Percentiles rank a stretch among this genome's conserved stretches.
Conservation (phyloP, 768 basidiomycete species). For the Lenzites betulinus region DNA sequence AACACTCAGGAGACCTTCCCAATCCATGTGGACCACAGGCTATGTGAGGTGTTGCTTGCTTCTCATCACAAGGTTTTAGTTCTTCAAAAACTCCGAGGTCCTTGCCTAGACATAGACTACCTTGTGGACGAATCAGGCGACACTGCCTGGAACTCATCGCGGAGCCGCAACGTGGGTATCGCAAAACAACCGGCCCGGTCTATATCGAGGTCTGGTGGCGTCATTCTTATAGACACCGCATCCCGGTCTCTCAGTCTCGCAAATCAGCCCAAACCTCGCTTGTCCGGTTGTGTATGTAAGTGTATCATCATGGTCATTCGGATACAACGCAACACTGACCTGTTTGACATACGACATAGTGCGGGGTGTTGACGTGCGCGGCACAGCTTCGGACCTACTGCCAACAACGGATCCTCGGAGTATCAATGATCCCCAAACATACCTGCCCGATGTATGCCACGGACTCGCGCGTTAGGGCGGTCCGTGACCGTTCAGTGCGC, state of each 20-base stretch:
- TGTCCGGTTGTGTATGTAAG: background rate
- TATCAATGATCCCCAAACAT: background rate
- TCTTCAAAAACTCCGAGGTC: background rate
- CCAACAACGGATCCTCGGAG: constrained; percentile 6
- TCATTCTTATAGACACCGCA: background rate
- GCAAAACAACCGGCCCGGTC: too few relatives aligned
- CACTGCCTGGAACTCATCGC: background rate
- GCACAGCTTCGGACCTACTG: constrained; percentile 11
- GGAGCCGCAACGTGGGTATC: background rate
- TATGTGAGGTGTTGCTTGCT: background rate
- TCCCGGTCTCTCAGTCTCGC: background rate
- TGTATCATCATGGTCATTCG: background rate
- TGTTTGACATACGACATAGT: background rate
- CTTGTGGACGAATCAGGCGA: background rate
- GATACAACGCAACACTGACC: background rate
- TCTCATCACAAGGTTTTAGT: background rate
- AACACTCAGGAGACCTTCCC: background rate
- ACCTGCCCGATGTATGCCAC: constrained; percentile 6
- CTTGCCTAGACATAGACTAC: background rate
- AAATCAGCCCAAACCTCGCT: background rate
- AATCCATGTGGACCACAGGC: background rate
- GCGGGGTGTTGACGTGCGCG: background rate
- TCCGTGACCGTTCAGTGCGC: constrained; percentile 12
- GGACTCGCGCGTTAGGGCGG: constrained; percentile 4
- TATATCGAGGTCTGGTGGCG: background rate